Conservation (phyloP, 306 rosid species). For the Lablab purpureus region DNA sequence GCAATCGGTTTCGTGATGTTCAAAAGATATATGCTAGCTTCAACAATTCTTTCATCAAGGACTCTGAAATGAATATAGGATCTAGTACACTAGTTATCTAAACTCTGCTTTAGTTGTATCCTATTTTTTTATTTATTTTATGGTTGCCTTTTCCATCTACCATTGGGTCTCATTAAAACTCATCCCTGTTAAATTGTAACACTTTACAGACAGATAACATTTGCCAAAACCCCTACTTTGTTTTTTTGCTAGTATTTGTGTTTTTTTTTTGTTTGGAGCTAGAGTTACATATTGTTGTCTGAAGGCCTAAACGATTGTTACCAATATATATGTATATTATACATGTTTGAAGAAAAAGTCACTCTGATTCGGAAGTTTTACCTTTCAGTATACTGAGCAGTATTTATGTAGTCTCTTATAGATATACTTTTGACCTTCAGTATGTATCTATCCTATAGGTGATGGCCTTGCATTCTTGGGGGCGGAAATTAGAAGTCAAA, state of each 20-base stretch:
- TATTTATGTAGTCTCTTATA: conserved; percentile 17
- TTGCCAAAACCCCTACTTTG: conserved; percentile 25
- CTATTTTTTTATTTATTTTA: too few relatives aligned
- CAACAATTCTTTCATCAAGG: conserved; percentile 16
- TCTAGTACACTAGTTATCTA: background rate
- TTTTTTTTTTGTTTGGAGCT: background rate
- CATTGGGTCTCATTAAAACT: too few relatives aligned
- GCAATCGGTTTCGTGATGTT: conserved; percentile 18
- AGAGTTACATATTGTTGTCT: conserved; percentile 28
- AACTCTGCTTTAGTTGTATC: background rate
- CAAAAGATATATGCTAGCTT: conserved; percentile 35
- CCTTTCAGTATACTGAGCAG: conserved; percentile 32
- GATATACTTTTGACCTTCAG: conserved; percentile 34
- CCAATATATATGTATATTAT: background rate
- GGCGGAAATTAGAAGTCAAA: conserved; percentile 69
- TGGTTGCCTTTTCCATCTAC: too few relatives aligned
- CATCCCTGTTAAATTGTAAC: conserved; percentile 10
- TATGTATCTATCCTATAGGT: conserved; percentile 53
- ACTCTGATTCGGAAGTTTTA: conserved; percentile 56
- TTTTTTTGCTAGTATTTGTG: conserved; percentile 3
- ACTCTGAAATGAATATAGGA: conserved; percentile 19
- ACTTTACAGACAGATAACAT: background rate
- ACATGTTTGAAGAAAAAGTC: conserved; percentile 52
- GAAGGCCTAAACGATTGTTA: background rate
- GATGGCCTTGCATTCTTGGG: conserved; percentile 57